Evolutionary conservation across 192 early-diverging fungal genomes (phyloP).

Genomic region (Coemansia sp.): DNA sequence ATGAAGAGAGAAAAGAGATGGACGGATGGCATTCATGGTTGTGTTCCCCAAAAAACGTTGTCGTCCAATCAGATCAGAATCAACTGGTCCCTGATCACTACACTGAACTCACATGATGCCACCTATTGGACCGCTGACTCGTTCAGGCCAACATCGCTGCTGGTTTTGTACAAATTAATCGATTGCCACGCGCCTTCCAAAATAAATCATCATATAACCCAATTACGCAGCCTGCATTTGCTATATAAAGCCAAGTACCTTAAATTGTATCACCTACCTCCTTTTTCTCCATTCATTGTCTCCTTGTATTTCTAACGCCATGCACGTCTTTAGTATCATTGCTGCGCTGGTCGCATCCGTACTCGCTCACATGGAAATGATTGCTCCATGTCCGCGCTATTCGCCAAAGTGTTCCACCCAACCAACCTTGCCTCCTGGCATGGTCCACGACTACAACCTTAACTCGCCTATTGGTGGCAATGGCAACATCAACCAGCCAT

Average conservation of each 20-base stretch:
- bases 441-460: constrained; percentile 32
- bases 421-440: background rate
- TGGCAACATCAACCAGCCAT: constrained; percentile 5
- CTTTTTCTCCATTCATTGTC: too few species aligned
- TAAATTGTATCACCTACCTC: too few species aligned
- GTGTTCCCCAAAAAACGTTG: too few species aligned
- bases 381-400: constrained; percentile 17
- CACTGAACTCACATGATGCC: constrained; percentile 1
- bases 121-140: background rate
- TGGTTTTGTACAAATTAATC: background rate
- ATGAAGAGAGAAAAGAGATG: constrained; percentile 4
- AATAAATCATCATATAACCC: background rate
- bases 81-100: background rate
- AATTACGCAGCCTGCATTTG: background rate
- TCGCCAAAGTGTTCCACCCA: constrained; percentile 2
- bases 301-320: background rate
- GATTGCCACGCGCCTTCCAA: background rate
- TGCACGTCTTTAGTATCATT: background rate
- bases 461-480: constrained; percentile 36
- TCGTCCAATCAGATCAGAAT: background rate
- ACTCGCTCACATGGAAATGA: constrained; percentile 21
- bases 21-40: too few species aligned
- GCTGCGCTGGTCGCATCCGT: background rate
- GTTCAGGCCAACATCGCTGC: background rate
- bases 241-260: background rate